These are phyloP conservation scores for Emericellopsis atlantica DNA, from an alignment of 2,329 filamentous ascomycete genomes.

Conservation along the genomic window DNA sequence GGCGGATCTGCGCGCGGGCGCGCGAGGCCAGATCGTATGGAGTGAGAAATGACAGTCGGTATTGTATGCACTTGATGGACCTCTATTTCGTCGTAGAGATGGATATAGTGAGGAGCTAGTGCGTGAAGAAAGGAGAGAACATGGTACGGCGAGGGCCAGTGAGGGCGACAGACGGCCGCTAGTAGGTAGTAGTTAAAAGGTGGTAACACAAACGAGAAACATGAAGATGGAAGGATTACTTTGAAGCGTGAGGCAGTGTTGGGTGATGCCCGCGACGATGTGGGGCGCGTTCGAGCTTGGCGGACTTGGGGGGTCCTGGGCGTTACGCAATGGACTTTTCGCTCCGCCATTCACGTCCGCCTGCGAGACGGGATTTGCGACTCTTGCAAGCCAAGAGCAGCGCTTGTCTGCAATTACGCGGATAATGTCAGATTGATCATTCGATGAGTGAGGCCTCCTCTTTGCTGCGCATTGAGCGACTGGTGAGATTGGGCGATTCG, in stretches of 20 bases:
- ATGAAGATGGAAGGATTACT: background rate
- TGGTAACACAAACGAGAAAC: background rate
- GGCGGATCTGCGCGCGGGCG: constrained; percentile 1
- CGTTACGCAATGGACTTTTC: background rate
- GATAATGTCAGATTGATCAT: no score
- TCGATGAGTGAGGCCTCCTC: no score
- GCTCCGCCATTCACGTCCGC: no score
- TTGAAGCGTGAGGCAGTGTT: background rate
- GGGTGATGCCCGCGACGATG: no score
- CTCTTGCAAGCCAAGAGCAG: background rate
- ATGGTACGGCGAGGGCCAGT: background rate
- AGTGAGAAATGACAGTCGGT: background rate
- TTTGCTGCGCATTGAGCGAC: no score
- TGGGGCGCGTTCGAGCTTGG: background rate
- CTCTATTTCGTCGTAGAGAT: no score
- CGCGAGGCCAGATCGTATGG: background rate
- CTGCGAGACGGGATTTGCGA: no score
- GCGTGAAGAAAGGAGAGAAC: background rate
- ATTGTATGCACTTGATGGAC: background rate
- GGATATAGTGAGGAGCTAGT: background rate
- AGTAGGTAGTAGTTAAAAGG: background rate
- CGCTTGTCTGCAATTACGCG: no score
- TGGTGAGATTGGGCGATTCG: no score
- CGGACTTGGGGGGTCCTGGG: background rate
- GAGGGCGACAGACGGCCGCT: no score